These are phyloP conservation scores for Patellifolia procumbens DNA, from an alignment of 179 eudicot genomes.

Conservation along the genomic window DNA sequence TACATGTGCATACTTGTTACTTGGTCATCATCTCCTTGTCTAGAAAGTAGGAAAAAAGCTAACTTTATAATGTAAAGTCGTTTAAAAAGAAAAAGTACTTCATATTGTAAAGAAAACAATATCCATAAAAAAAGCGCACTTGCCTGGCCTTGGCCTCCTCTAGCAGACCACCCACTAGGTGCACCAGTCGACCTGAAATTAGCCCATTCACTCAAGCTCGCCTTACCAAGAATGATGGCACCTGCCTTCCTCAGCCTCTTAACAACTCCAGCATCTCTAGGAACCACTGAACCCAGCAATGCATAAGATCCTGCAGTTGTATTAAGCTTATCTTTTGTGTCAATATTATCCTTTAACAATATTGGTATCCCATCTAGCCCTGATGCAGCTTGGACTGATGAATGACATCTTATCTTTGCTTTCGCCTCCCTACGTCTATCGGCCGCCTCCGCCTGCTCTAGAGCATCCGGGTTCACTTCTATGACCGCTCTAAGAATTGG, in stretches of 20 bases:
- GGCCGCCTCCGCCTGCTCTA: constrained; percentile 46
- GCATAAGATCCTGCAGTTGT: constrained; percentile 68
- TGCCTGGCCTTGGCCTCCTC: constrained; percentile 58
- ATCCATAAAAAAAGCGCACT: background rate
- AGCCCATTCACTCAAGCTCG: constrained; percentile 69
- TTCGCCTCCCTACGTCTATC: constrained; percentile 34
- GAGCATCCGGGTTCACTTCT: constrained; percentile 61
- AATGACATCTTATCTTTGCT: background rate
- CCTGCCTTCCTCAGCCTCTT: constrained; percentile 51
- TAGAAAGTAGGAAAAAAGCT: too few relatives aligned
- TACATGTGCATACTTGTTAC: too few relatives aligned
- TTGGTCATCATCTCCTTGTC: too few relatives aligned
- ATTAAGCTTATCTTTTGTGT: constrained; percentile 53
- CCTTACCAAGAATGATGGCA: constrained; percentile 61
- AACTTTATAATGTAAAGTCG: too few relatives aligned
- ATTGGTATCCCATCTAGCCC: constrained; percentile 54
- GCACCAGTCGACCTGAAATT: constrained; percentile 29
- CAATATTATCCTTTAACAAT: constrained; percentile 61
- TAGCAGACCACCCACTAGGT: constrained; percentile 60
- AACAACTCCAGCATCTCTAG: constrained; percentile 55
- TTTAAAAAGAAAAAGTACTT: background rate
- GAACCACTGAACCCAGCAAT: constrained; percentile 49
- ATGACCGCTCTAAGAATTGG: constrained; percentile 48
- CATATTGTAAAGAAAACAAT: too few relatives aligned
- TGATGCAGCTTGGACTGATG: background rate